Conservation (phyloP, 768 basidiomycete species). For the Lactarius akahatsu region DNA sequence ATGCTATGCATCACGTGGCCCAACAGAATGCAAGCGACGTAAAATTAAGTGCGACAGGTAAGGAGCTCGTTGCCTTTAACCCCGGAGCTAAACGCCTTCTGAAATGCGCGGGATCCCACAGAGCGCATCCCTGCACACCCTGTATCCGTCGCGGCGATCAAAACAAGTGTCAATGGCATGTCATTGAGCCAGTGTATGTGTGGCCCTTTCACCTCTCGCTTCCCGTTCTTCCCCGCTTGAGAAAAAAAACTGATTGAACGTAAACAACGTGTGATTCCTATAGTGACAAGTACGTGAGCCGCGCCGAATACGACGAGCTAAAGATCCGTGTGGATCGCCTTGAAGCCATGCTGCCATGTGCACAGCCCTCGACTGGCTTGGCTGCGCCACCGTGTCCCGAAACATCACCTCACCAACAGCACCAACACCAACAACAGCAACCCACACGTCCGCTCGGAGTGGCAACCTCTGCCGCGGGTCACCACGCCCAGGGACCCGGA, state of each 20-base stretch:
- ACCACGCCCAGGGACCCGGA: constrained; percentile 5
- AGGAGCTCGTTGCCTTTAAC: constrained; percentile 28
- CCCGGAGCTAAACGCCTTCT: constrained; percentile 17
- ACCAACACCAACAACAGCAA: constrained; percentile 1
- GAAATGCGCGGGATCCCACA: constrained; percentile 37
- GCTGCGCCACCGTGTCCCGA: constrained; percentile 11
- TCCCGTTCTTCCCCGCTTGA: background rate
- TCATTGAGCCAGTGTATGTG: constrained; percentile 76
- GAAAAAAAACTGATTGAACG: constrained; percentile 1
- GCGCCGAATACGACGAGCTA: constrained; percentile 75
- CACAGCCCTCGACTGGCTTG: constrained; percentile 25
- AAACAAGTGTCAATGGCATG: constrained; percentile 79
- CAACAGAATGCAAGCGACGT: constrained; percentile 75
- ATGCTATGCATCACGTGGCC: constrained; percentile 24
- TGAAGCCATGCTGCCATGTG: constrained; percentile 50
- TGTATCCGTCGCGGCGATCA: constrained; percentile 80
- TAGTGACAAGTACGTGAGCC: constrained; percentile 80
- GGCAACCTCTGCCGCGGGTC: background rate
- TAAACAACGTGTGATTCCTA: constrained; percentile 17
- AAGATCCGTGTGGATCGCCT: constrained; percentile 63
- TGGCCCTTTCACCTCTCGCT: constrained; percentile 25
- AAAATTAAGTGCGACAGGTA: constrained; percentile 90
- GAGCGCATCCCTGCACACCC: constrained; percentile 78
- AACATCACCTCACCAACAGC: constrained; percentile 1
- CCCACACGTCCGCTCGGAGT: constrained; percentile 3